Evolutionary conservation across 139 green algal species (phyloP).

Genomic region (Chlorella vulgaris): DNA sequence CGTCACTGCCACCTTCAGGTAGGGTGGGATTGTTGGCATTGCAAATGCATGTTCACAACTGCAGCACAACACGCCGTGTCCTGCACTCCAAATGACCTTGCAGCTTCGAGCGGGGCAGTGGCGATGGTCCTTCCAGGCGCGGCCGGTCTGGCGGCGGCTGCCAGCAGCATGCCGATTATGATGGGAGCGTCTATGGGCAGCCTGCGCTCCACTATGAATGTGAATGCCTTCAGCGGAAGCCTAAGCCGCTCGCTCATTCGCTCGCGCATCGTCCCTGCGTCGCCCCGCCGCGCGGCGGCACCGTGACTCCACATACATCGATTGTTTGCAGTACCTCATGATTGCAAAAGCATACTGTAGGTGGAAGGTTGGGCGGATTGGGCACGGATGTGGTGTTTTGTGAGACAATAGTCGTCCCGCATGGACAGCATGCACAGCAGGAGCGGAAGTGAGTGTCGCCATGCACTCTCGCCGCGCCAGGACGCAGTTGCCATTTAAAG

Average conservation of each 20-base stretch:
- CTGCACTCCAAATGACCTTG: neutral
- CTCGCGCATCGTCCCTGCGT: neutral
- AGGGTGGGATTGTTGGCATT: neutral
- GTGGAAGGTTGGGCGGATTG: too few species aligned
- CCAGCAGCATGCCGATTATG: conserved; percentile 21
- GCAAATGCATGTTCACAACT: neutral
- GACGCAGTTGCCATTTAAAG: too few species aligned
- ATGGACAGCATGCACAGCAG: too few species aligned
- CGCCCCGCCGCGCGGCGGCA: too few species aligned
- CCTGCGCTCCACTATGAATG: conserved; percentile 41
- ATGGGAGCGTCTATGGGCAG: conserved; percentile 1
- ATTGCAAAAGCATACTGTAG: too few species aligned
- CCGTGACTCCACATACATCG: too few species aligned
- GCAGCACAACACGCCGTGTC: neutral
- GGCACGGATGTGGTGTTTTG: too few species aligned
- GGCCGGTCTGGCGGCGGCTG: neutral
- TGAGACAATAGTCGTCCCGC: too few species aligned
- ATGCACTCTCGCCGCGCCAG: too few species aligned
- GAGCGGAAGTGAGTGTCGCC: too few species aligned
- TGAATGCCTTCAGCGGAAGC: conserved; percentile 29
- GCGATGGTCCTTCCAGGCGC: neutral
- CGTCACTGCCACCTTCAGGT: neutral
- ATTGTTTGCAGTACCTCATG: too few species aligned
- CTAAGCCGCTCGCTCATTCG: conserved; percentile 1
- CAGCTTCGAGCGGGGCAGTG: neutral